These are phyloP conservation scores for Dictyostelium citrinum DNA, from an alignment of 78 protist genomes.

Conservation along the genomic window DNA sequence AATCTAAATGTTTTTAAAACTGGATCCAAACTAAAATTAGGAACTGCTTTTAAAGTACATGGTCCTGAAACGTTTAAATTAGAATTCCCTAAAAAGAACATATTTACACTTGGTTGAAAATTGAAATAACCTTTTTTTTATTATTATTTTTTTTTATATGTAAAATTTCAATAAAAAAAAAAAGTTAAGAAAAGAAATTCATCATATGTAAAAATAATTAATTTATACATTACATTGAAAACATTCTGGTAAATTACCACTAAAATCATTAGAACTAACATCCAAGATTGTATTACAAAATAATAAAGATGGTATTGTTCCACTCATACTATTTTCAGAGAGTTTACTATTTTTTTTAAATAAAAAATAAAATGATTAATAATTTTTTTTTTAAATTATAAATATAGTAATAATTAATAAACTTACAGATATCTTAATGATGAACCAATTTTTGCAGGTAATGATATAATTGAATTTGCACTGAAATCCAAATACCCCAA, in stretches of 20 bases:
- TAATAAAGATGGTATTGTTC: not conserved
- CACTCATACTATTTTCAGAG: not conserved
- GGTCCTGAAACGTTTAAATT: not conserved
- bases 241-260: not conserved
- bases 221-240: not conserved
- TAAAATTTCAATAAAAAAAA: not conserved
- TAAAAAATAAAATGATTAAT: not conserved
- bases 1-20: not conserved
- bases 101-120: not conserved
- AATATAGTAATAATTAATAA: not conserved
- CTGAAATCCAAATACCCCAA: not conserved
- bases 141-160: not conserved
- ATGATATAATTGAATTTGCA: not conserved
- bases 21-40: not conserved
- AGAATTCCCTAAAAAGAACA: not conserved
- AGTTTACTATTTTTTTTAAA: not conserved
- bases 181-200: not conserved
- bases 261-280: not conserved
- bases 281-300: not conserved
- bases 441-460: not conserved
- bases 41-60: not conserved
- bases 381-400: too few relatives aligned
- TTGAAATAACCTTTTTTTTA: not conserved
- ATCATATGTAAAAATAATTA: not conserved
- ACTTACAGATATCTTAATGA: not conserved